Evolutionary conservation across 305 asterid species (phyloP), one percentile per base, ranked within the genome.

Genomic region (Fraxinus floribunda): DNA sequence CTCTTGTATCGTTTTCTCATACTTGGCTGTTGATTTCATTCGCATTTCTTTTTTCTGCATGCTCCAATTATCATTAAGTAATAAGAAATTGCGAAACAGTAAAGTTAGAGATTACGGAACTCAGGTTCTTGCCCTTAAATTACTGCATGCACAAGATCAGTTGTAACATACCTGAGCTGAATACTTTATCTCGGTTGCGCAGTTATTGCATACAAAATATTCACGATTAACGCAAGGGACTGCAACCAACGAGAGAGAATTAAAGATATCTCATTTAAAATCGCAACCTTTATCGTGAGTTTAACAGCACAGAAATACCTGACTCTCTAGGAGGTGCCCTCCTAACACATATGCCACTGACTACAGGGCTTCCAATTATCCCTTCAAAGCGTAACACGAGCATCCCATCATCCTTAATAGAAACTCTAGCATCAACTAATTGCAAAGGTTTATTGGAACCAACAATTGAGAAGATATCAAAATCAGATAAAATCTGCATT

Each of bases 371-470:
- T 66, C 98, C 99, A 83, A 75, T 85, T 64, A 92, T 75, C 74
- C 98, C 98, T 84, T 94, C 98, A 87, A 94, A 97, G 83, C 91
- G 90, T 78, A 97, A 84, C 78, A 80, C 85, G 80, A 94, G 90
- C 66, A 83, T 68, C 46, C 93, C 95, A 77, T 89, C 91, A 78
- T 91, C 95, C 87, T 91, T 92, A 55, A 94, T 79, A 36, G 89
- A 87, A 84, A 91, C 93, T 87, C 92, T 89, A 73, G 92, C 86
- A 85, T 89, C 97, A 77, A 93, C 89, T 80, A 93, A 81, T 85
- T 93, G 98, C 89, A 97, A 88, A 41, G 99, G 97, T 83, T 90
- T 97, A 88, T 94, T 93, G 87, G 98, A 89, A 81, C 99, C 99
- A 81, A 93, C 97, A 60, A 93, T 86, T 38, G 98, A 88, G 91